Evolutionary conservation across 2,329 filamentous ascomycete genomes (phyloP), one percentile per base, ranked within the genome.

Genomic region (Arthrobotrys conoides): DNA sequence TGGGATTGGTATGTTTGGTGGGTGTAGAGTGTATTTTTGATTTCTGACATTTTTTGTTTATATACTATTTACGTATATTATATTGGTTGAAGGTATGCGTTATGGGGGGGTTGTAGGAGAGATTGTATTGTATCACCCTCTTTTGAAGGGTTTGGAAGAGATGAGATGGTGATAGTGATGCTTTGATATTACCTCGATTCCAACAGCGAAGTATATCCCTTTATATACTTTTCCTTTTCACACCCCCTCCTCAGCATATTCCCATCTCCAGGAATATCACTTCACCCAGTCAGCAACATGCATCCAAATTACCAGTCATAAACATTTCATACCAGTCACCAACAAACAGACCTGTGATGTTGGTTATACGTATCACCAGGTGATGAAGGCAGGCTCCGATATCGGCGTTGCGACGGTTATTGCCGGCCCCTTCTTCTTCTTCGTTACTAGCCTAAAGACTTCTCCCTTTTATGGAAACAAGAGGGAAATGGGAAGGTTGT

Each of bases 1-100:
- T 82, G 81, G n/a, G 78, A 78, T 81, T 85, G 85, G 80, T 82
- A 82, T 30, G 30, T 67, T 24, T 69, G 20, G 24, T 36, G 41
- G 67, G 67, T 64, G 55, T 63, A 61, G 55, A 27, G 24, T 55
- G 64, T 49, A 36, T 48, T 57, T 55, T 46, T 70, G 36, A 44
- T 33, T 41, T 51, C 46, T 20, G 59, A 53, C 57, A 72, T 72
- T 16, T 53, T 49, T 20, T 36, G 33, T 30, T 30, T 30, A 6
- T 30, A 30, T 30, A 6, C 3, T 30, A 30, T 30, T 30, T 30
- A 30, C 3, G 27, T 30, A 30, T 30, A n/a, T n/a, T n/a, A n/a
- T n/a, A n/a, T n/a, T n/a, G n/a, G n/a, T n/a, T n/a, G n/a, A n/a
- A n/a, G n/a, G n/a, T n/a, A n/a, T n/a, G n/a, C n/a, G n/a, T 30